Base-by-base conservation (phyloP, 257 asterid genomes). In the Paulownia fortunei region DNA sequence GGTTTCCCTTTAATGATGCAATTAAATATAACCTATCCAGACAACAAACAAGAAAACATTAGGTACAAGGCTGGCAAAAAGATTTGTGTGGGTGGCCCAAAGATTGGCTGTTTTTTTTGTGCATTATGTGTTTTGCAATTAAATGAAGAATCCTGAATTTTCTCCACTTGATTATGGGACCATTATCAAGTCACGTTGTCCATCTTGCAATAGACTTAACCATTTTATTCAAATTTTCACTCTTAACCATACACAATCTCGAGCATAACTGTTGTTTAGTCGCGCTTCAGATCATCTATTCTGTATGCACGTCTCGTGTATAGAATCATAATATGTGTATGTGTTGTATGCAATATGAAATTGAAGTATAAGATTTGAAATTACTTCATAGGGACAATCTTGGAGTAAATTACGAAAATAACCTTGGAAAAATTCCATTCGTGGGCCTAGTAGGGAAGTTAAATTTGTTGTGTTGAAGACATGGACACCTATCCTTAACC, bases 31-130 rank as follows among this genome's bases (percentile, higher is more conserved):
- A 44, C 58, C 47, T 24, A 74, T 19, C 52, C 27, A 72, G 82
- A 82, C 78, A 76, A 76, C 61, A 77, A 80, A 73, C 81, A 82
- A 85, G 47, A 66, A 67, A 69, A 52, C 80, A 75, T 72, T 65
- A 68, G 54, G 80, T 65, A 59, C 80, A 76, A 75, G 77, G 82
- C 86, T 79, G 86, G 82, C 82, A 76, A 76, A 68, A 79, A 76
- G 82, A 85, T 82, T 76, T n/a, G 76, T 76, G 82, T 75, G 56
- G 76, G 69, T 82, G 86, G 86, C 82, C 86, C 82, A 52, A 76
- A 85, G 76, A 75, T 82, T 76, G 75, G 66, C 5, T 72, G 76
- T 84, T 65, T 76, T 76, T 21, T 73, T 36, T n/a, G 8, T 52
- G 26, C 4, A 47, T 37, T 30, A 47, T 36, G 23, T 54, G 71